Evolutionary conservation across 257 asterid species (phyloP), one percentile per base, ranked within the genome.

Genomic region (Solanum virginianum): DNA sequence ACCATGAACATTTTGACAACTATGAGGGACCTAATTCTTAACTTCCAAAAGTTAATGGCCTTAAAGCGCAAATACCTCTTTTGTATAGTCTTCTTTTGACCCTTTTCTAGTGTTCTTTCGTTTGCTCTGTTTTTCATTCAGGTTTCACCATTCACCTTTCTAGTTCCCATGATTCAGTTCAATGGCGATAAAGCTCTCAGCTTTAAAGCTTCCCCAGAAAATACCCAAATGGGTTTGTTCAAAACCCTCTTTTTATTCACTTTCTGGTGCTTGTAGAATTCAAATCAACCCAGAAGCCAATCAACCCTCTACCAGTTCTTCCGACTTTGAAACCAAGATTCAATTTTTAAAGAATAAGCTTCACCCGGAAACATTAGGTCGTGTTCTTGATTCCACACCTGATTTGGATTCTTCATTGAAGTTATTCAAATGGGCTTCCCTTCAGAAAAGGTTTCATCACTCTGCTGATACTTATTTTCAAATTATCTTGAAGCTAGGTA

Each of bases 391-490:
- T 84, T 85, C 87, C 85, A 92, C 97, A 22, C 81, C 91, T 82
- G 99, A 93, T 90, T 89, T 95, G 86, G 88, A 84, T 80, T 95
- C 97, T 74, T 95, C 97, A 6, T 13, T 93, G 24, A 90, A 88
- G 77, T 84, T 95, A 82, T 91, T 95, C 90, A 90, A 92, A 91
- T 93, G 98, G 96, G 98, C 96, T 59, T 93, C 98, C 26, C 91
- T 92, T 82, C 98, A 94, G 54, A 89, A 88, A 16, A 85, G 71
- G 55, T 96, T 90, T 85, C 70, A 80, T 80, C 99, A 93, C 89
- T 90, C 94, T 1, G 88, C 93, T 11, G 89, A 91, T 26, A 91
- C 98, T 2, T 96, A 94, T 80, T 90, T 86, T 80, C 60, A 86
- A 69, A 91, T 96, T 87, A 94, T 96, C 82, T 85, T 89, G 89